Evolutionary conservation across 2,329 filamentous ascomycete species (phyloP).

Genomic region (Rhynchosporium graminicola): DNA sequence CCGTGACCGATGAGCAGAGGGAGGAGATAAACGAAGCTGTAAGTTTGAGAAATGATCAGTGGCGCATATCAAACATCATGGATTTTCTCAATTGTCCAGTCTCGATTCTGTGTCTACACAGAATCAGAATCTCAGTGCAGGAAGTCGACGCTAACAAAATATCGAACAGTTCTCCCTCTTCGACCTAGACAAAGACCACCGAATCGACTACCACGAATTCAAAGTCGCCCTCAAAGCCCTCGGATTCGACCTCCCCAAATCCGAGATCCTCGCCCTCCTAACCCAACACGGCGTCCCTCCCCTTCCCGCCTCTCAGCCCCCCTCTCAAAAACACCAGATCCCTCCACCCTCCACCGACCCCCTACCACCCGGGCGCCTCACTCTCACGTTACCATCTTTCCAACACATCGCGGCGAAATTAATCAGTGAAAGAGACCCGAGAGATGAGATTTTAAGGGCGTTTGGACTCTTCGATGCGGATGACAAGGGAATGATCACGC

Average conservation of each 20-base stretch:
- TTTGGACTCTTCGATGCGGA: slow-evolving; percentile 94
- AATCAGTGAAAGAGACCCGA: slow-evolving; percentile 79
- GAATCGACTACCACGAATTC: slow-evolving; percentile 97
- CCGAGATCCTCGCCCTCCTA: slow-evolving; percentile 79
- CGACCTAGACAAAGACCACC: slow-evolving; percentile 91
- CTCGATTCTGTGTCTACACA: not conserved
- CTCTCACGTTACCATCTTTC: slow-evolving; percentile 72
- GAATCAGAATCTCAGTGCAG: not conserved
- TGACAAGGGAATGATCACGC: slow-evolving; percentile 84
- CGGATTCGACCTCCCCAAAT: slow-evolving; percentile 87
- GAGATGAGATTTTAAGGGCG: slow-evolving; percentile 87
- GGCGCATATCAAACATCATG: not conserved
- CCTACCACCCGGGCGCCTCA: slow-evolving; percentile 56
- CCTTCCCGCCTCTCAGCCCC: slow-evolving; percentile 39
- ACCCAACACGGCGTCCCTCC: slow-evolving; percentile 76
- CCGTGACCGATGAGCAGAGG: slow-evolving; percentile 82
- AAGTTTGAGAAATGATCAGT: slow-evolving; percentile 44
- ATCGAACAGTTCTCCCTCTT: slow-evolving; percentile 79
- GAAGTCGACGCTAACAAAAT: slow-evolving; percentile 1
- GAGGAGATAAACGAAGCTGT: slow-evolving; percentile 95
- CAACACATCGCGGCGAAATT: slow-evolving; percentile 76
- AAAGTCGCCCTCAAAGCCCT: slow-evolving; percentile 95
- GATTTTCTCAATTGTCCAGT: not conserved
- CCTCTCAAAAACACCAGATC: slow-evolving; percentile 46
- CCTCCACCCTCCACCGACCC: slow-evolving; percentile 37